Base-by-base conservation (phyloP, 768 basidiomycete genomes). In the Pleurotus salmoneostramineus region DNA sequence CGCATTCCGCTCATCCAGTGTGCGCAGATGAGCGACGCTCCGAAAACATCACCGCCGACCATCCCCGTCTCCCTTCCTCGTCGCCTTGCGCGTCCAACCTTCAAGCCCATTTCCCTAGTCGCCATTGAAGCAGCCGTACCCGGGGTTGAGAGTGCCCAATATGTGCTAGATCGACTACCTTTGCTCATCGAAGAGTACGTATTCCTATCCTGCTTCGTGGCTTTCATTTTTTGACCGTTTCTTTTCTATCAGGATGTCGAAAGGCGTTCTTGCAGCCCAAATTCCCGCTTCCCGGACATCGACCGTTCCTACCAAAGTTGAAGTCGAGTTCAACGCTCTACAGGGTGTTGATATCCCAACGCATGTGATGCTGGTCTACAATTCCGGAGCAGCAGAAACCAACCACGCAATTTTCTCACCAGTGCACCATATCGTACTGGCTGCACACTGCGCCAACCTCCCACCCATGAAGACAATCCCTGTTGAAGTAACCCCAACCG, bases 361-460 rank as follows among this genome's bases (percentile, higher is more conserved):
- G 0, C 85, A 87, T 63, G 72, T 82, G 62, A 68, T 87, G 17
- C 84, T 83, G 14, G 67, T 86, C 49, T 72, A 67, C 46, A 31
- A 35, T 65, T 57, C 0, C 65, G 35, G 49, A 14, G 6, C 60
- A 44, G 50, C 60, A 6, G 50, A 60, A 34, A 55, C 61, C 33
- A 58, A 57, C 56, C 72, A 73, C 60, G 68, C 78, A 27, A 72
- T 77, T 6, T 74, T 92, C 54, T 85, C 81, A 62, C 85, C 91
- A 4, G 79, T 83, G 8, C 91, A 93, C 71, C 82, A 83, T 35
- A 69, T 90, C 52, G 76, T 92, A 43, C 77, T 93, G 56, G 86
- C 86, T 5, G 76, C 85, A 0, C 78, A 89, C 65, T 93, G 88
- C 67, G 72, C 89, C 14, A 76, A 80, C 44, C 77, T 92, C 5